phyloP scores from a whole-genome alignment of 2,329 filamentous ascomycete species.

The Neopestalotiopsis sp. region DNA sequence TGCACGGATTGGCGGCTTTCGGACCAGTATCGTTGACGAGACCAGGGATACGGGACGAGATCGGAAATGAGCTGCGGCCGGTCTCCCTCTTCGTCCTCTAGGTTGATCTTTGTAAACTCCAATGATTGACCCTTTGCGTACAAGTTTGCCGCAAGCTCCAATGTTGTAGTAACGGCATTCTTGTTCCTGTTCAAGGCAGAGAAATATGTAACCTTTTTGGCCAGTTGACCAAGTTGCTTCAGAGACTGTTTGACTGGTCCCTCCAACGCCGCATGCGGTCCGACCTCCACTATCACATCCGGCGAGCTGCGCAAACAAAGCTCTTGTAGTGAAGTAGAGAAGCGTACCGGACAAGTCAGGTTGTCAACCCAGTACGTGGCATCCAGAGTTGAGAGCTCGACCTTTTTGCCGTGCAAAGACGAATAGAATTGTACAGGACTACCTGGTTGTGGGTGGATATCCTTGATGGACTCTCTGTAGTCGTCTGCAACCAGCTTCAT shows the following conservation, averaged over 20 bases:
- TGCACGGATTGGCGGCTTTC: constrained; percentile 35
- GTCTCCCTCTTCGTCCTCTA: constrained; percentile 22
- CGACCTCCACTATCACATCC: constrained; percentile 28
- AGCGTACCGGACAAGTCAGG: constrained; percentile 28
- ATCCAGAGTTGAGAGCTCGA: constrained; percentile 24
- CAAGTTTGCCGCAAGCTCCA: constrained; percentile 35
- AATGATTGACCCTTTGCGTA: constrained; percentile 34
- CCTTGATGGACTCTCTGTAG: constrained; percentile 24
- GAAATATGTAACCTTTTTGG: constrained; percentile 33
- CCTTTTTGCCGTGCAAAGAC: constrained; percentile 26
- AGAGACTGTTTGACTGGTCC: constrained; percentile 29
- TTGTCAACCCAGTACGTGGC: constrained; percentile 32
- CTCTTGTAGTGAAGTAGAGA: constrained; percentile 23
- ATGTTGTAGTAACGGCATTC: constrained; percentile 25
- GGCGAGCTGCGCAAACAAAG: constrained; percentile 25
- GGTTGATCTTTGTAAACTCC: constrained; percentile 32
- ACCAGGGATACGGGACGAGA: constrained; percentile 37
- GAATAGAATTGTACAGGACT: constrained; percentile 26
- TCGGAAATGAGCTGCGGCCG: constrained; percentile 25
- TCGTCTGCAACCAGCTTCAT: constrained; percentile 29
- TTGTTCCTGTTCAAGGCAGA: constrained; percentile 28
- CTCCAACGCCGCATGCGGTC: constrained; percentile 30
- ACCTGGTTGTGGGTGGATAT: not conserved
- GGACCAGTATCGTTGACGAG: constrained; percentile 36
- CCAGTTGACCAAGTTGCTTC: constrained; percentile 25